Evolutionary conservation across 331 rosid species (phyloP).

Genomic region (Malus hybrid): DNA sequence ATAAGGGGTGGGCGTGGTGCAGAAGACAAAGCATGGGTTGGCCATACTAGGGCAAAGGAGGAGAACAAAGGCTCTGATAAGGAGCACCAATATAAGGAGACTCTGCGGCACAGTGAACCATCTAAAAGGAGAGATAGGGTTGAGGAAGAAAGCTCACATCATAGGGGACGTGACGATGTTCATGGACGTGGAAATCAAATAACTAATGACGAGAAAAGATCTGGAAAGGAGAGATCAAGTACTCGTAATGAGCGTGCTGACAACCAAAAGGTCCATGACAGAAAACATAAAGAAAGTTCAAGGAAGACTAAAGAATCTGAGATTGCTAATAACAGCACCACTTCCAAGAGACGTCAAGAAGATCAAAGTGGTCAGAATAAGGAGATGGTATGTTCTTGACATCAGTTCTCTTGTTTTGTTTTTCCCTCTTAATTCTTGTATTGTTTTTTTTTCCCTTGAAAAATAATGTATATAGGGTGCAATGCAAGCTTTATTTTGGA

Average conservation of each 20-base stretch:
- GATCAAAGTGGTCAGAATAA: constrained; percentile 54
- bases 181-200: constrained; percentile 55
- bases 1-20: constrained; percentile 65
- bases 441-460: background rate
- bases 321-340: constrained; percentile 39
- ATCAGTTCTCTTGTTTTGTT: constrained; percentile 9
- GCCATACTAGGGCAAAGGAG: constrained; percentile 63
- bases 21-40: constrained; percentile 77
- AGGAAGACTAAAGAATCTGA: constrained; percentile 73
- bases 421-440: background rate
- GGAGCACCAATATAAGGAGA: constrained; percentile 66
- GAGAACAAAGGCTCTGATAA: constrained; percentile 68
- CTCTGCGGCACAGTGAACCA: constrained; percentile 58
- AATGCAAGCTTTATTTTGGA: background rate
- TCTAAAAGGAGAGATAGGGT: constrained; percentile 70
- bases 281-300: constrained; percentile 60
- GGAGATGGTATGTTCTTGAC: constrained; percentile 69
- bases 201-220: constrained; percentile 59
- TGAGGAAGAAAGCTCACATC: constrained; percentile 63
- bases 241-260: constrained; percentile 70
- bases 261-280: constrained; percentile 57
- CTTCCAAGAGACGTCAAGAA: constrained; percentile 69
- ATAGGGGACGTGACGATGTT: constrained; percentile 68
- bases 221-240: constrained; percentile 76
- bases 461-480: constrained; percentile 10